These are phyloP conservation scores for Suhomyces xylopsoci DNA, from an alignment of 805 yeast genomes.

Conservation along the genomic window DNA sequence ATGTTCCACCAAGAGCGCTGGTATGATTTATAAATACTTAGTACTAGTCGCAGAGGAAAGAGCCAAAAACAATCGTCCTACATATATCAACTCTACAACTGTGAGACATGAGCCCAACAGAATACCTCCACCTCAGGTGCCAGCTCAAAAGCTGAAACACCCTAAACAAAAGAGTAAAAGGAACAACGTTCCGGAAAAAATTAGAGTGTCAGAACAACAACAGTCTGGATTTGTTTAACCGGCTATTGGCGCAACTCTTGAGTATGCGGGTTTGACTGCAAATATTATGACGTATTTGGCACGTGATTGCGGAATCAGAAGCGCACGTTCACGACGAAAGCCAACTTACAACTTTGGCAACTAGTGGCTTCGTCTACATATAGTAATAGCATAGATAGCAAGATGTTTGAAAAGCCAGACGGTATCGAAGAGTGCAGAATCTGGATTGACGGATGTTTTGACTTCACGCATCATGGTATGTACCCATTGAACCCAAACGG, in stretches of 20 bases:
- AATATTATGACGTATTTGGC: not conserved
- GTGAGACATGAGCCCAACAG: conserved; percentile 1
- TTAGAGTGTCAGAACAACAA: conserved; percentile 3
- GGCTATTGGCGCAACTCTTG: not conserved
- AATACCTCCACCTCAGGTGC: not conserved
- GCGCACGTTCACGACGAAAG: not conserved
- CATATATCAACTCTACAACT: conserved; percentile 2
- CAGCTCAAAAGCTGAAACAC: not conserved
- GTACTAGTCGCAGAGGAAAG: conserved; percentile 14
- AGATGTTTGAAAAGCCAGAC: conserved; percentile 39
- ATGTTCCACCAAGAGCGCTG: conserved; percentile 88
- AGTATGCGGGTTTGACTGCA: not conserved
- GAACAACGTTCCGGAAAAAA: not conserved
- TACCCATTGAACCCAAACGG: conserved; percentile 7
- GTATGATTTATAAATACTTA: conserved; percentile 52
- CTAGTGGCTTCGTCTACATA: not conserved
- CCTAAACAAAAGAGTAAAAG: not conserved
- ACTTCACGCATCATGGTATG: conserved; percentile 92
- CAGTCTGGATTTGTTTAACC: conserved; percentile 5
- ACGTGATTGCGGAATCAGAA: not conserved
- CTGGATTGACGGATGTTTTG: conserved; percentile 98
- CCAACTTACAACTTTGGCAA: not conserved
- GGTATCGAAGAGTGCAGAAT: conserved; percentile 51
- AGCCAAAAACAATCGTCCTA: conserved; percentile 7
- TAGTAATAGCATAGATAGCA: not conserved